Percentiles rank a stretch among this genome's conserved stretches.
phyloP scores from a whole-genome alignment of 164 flowering plant genomes.

The Houttuynia cordata region DNA sequence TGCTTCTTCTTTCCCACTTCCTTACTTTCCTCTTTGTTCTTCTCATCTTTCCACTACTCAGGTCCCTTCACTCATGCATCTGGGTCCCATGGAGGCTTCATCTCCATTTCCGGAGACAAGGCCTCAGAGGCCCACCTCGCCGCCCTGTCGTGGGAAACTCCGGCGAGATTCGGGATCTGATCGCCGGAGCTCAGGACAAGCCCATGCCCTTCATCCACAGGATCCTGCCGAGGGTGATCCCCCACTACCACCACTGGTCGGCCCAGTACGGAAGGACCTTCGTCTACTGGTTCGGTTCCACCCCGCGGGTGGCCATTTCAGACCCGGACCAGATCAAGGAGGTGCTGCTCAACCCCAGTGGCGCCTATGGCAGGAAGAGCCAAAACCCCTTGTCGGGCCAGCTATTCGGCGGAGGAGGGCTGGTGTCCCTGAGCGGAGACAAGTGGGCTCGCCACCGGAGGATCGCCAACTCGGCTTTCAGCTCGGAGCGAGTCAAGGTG shows the following conservation, averaged over 20 bases:
- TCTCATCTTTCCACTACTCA: background rate
- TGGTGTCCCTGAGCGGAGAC: constrained; percentile 7
- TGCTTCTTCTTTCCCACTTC: constrained; percentile 1
- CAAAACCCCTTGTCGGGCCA: constrained; percentile 6
- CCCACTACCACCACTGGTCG: constrained; percentile 9
- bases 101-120: constrained; percentile 7
- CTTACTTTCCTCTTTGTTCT: background rate
- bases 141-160: constrained; percentile 20
- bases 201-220: constrained; percentile 5
- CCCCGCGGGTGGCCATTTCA: constrained; percentile 7
- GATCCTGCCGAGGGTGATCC: constrained; percentile 2
- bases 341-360: constrained; percentile 9
- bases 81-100: constrained; percentile 9
- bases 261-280: constrained; percentile 9
- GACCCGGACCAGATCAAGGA: constrained; percentile 9
- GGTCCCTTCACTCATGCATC: constrained; percentile 1
- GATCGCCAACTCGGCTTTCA: constrained; percentile 10
- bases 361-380: constrained; percentile 2
- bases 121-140: constrained; percentile 16
- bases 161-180: constrained; percentile 8
- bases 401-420: constrained; percentile 9
- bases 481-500: constrained; percentile 13
- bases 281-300: constrained; percentile 10
- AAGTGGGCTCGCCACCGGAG: constrained; percentile 10
- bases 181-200: background rate